Base-by-base conservation (phyloP, 208 protist species). In the Leishmania arabica region DNA sequence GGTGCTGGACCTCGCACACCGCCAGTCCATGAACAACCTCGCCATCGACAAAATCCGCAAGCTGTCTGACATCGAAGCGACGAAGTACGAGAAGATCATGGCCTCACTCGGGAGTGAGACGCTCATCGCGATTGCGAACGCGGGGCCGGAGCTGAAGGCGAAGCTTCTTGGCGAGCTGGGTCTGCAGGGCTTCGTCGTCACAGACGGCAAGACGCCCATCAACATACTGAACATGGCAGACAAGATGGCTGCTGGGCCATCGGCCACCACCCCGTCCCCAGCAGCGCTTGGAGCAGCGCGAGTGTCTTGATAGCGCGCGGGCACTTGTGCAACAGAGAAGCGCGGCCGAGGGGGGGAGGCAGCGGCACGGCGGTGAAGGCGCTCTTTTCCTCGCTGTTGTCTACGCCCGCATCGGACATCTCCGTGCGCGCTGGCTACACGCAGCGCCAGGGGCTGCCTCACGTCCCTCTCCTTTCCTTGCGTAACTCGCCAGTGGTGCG, bases 221-320 rank as follows among this genome's bases (percentile, higher is more conserved):
- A 97, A 96, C 83, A 84, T 98, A 75, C 89, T 99, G 88, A 93
- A 95, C 82, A 94, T 98, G 65, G 98, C 97, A 17, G 72, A 94
- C 17, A 58, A 34, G 74, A 27, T 77, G 56, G 42, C 74, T 64
- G 58, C 34, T 40, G 74, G 21, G 54, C 37, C 74, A 64, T 11
- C 56, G 19, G 27, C 74, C 24, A 17, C 56, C 51, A 37, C 54
- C 34, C 17, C 45, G 7, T 17, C 69, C 27, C 45, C 45, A 51
- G 45, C 19, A 73, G 45, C 69, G 15, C 69, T 27, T 13, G 69
- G 69, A 24, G 69, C 21, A 2, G 45, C 69, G 47, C 24, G 69
- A 37, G 69, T 51, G 69, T 17, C 24, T 8, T 51, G 47, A 53
- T 53, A 31, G 27, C 9, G 31, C 42, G 17, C 42, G 21, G 69